Conservation (phyloP, 2,329 filamentous ascomycete species). For the Phialophora macrospora region DNA sequence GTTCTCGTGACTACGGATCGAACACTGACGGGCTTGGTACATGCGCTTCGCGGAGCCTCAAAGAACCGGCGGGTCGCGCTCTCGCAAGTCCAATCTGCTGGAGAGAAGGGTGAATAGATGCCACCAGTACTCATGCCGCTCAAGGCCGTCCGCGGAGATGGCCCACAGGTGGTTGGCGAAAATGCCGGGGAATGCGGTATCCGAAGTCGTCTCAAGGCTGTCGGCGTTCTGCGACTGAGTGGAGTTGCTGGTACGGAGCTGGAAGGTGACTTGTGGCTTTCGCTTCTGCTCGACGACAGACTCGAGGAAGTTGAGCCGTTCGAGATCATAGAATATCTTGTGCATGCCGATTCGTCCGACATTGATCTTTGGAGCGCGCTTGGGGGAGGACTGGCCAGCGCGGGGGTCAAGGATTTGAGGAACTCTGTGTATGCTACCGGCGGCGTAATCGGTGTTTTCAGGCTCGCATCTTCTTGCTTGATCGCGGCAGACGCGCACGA, state of each 20-base stretch:
- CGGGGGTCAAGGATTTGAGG: slow-evolving; percentile 76
- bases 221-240: slow-evolving; percentile 63
- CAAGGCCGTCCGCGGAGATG: slow-evolving; percentile 71
- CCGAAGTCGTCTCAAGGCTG: slow-evolving; percentile 66
- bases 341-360: slow-evolving; percentile 50
- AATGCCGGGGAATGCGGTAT: slow-evolving; percentile 77
- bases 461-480: slow-evolving; percentile 67
- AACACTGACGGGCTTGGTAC: slow-evolving; percentile 69
- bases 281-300: slow-evolving; percentile 57
- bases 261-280: slow-evolving; percentile 62
- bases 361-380: slow-evolving; percentile 49
- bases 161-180: slow-evolving; percentile 60
- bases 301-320: slow-evolving; percentile 49
- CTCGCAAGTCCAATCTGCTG: slow-evolving; percentile 74
- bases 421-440: slow-evolving; percentile 91
- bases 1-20: slow-evolving; percentile 92
- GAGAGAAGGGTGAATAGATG: slow-evolving; percentile 76
- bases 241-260: slow-evolving; percentile 65
- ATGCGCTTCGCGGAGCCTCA: slow-evolving; percentile 65
- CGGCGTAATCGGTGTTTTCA: slow-evolving; percentile 87
- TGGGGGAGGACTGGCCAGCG: slow-evolving; percentile 70
- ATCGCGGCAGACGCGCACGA: slow-evolving; percentile 62
- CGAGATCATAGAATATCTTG: slow-evolving; percentile 45
- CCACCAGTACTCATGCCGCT: slow-evolving; percentile 44
- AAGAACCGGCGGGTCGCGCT: slow-evolving; percentile 68